Conservation (phyloP, 2,329 filamentous ascomycete genomes). For the Paracoccidioides brasiliensis region DNA sequence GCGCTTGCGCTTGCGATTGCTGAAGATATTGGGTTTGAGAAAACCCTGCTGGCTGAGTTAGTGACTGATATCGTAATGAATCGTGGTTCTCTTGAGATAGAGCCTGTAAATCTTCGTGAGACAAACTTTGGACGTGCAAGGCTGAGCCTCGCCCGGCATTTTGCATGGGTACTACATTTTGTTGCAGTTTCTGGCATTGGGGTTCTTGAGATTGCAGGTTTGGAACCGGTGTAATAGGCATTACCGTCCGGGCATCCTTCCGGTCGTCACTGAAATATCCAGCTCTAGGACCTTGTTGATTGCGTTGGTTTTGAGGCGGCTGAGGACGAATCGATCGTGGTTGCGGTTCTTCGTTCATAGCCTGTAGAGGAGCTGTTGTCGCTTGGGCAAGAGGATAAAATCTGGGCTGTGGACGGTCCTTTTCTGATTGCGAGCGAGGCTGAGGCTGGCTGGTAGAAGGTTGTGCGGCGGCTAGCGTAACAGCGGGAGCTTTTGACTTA, state of each 20-base stretch:
- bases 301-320: slow-evolving; percentile 19
- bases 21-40: slow-evolving; percentile 24
- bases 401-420: slow-evolving; percentile 22
- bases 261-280: slow-evolving; percentile 34
- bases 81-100: slow-evolving; percentile 6
- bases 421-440: slow-evolving; percentile 21
- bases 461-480: slow-evolving; percentile 19
- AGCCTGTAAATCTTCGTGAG: neutral
- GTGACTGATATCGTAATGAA: slow-evolving; percentile 3
- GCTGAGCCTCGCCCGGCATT: neutral
- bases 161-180: neutral
- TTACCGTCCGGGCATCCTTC: slow-evolving; percentile 17
- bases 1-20: slow-evolving; percentile 3
- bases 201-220: slow-evolving; percentile 5
- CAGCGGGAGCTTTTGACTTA: slow-evolving; percentile 20
- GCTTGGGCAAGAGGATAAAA: slow-evolving; percentile 31
- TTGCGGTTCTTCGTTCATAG: slow-evolving; percentile 23
- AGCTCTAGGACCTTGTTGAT: slow-evolving; percentile 28
- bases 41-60: slow-evolving; percentile 8
- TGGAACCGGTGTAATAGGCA: slow-evolving; percentile 2
- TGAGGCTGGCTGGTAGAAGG: slow-evolving; percentile 22
- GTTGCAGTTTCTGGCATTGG: slow-evolving; percentile 4
- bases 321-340: slow-evolving; percentile 21
- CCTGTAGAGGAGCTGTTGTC: slow-evolving; percentile 15
- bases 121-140: slow-evolving; percentile 1